phyloP scores from a whole-genome alignment of 108 stramenopile species.

The Stephanodiscus minutulus region DNA sequence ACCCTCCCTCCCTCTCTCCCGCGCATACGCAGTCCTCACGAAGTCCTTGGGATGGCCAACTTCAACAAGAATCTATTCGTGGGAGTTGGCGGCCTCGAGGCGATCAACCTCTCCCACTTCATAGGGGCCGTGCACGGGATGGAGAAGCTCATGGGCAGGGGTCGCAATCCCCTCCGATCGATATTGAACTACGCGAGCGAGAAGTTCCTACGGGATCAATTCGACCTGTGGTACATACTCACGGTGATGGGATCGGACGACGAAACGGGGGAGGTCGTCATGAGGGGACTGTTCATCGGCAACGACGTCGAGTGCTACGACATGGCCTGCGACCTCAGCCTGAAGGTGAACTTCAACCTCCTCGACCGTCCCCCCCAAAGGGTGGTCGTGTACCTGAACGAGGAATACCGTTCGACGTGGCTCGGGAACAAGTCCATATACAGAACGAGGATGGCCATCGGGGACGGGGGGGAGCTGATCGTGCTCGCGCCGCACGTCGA shows the following conservation, averaged over 20 bases:
- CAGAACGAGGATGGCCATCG: constrained; percentile 94
- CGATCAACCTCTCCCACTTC: constrained; percentile 94
- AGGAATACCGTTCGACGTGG: constrained; percentile 96
- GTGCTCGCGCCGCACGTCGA: constrained; percentile 90
- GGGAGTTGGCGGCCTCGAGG: constrained; percentile 88
- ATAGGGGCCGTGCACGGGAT: constrained; percentile 97
- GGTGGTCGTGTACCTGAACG: constrained; percentile 89
- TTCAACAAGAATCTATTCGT: constrained; percentile 94
- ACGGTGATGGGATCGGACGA: constrained; percentile 82
- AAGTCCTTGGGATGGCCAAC: constrained; percentile 98
- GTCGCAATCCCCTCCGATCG: constrained; percentile 86
- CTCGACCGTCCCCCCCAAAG: constrained; percentile 75
- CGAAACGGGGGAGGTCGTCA: constrained; percentile 60
- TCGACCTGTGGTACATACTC: constrained; percentile 89
- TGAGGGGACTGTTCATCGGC: constrained; percentile 91
- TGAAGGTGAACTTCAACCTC: constrained; percentile 90
- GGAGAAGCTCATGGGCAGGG: constrained; percentile 95
- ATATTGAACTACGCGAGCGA: constrained; percentile 90
- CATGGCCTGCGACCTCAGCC: constrained; percentile 83
- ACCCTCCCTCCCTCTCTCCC: too few relatives aligned
- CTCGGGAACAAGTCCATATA: constrained; percentile 96
- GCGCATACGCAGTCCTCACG: constrained; percentile 66
- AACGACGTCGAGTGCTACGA: constrained; percentile 90
- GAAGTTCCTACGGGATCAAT: constrained; percentile 60
- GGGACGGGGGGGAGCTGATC: constrained; percentile 90